A percentile compares a stretch with the other conserved stretches of the same genome.
Evolutionary conservation across 768 basidiomycete species (phyloP).

Genomic region (Austroboletus festivus): DNA sequence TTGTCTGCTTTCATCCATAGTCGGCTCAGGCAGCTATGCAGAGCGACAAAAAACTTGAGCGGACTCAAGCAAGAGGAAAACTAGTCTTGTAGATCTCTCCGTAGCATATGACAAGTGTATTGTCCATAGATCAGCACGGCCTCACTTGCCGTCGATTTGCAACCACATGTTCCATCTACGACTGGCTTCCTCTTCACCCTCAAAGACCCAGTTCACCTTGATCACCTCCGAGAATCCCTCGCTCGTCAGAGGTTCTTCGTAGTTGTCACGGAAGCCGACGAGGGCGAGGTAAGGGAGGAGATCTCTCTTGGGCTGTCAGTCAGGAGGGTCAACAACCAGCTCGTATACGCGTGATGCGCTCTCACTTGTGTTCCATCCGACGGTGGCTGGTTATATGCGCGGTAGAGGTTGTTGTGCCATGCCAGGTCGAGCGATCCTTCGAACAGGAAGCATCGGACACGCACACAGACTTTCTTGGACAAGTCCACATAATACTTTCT

Average conservation of each 20-base stretch:
- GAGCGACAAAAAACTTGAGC: conserved; percentile 38
- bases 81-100: too few species aligned
- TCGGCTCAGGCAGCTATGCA: conserved; percentile 13
- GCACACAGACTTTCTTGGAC: conserved; percentile 52
- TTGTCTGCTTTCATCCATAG: neutral
- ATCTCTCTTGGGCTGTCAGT: conserved; percentile 43
- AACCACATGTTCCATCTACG: conserved; percentile 83
- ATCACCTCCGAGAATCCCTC: conserved; percentile 82
- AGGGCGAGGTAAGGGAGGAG: conserved; percentile 61
- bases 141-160: conserved; percentile 69
- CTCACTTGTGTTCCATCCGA: conserved; percentile 23
- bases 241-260: conserved; percentile 57
- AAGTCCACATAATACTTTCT: conserved; percentile 70
- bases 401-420: conserved; percentile 92
- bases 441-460: conserved; percentile 72
- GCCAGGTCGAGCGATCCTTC: conserved; percentile 75
- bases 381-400: conserved; percentile 64
- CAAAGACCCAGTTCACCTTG: conserved; percentile 76
- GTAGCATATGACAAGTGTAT: neutral
- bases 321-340: neutral
- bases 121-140: conserved; percentile 6
- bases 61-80: conserved; percentile 37
- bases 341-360: neutral
- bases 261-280: conserved; percentile 52
- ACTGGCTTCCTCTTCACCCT: conserved; percentile 70